Conservation (phyloP, 257 asterid species). For the Solanum gracilifrons region DNA sequence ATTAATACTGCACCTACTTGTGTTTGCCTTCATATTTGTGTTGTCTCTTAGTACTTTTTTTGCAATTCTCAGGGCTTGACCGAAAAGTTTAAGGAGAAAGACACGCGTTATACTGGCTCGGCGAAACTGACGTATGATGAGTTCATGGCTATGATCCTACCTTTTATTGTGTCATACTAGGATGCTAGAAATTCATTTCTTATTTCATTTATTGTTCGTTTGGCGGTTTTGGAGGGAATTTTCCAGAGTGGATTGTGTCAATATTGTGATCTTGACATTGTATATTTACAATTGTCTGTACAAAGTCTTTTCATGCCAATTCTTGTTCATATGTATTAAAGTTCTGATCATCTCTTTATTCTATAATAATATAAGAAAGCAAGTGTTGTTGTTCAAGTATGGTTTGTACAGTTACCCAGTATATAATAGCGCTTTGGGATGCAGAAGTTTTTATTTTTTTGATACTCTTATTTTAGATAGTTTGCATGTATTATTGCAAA, state of each 20-base stretch:
- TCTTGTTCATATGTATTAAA: neutral
- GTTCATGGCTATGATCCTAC: conserved; percentile 70
- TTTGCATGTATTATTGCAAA: neutral
- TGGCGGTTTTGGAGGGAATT: neutral
- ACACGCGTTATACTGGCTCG: conserved; percentile 58
- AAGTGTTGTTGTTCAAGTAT: neutral
- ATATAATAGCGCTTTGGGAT: neutral
- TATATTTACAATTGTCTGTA: neutral
- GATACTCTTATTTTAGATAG: neutral
- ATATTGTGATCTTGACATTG: neutral
- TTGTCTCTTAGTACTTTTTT: neutral
- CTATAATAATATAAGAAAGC: neutral
- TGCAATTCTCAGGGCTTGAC: conserved; percentile 63
- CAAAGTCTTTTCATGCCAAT: neutral
- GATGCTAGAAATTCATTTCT: neutral
- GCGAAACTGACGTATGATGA: conserved; percentile 60
- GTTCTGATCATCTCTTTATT: neutral
- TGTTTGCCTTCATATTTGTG: neutral
- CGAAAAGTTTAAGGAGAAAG: conserved; percentile 88
- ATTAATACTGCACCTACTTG: neutral
- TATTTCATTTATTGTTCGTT: neutral
- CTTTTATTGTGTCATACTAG: conserved; percentile 38
- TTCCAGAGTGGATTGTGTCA: neutral
- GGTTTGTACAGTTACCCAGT: neutral
- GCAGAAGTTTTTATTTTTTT: too few species aligned